Evolutionary conservation across 768 basidiomycete species (phyloP).

Genomic region (Rhodotorula babjevae): DNA sequence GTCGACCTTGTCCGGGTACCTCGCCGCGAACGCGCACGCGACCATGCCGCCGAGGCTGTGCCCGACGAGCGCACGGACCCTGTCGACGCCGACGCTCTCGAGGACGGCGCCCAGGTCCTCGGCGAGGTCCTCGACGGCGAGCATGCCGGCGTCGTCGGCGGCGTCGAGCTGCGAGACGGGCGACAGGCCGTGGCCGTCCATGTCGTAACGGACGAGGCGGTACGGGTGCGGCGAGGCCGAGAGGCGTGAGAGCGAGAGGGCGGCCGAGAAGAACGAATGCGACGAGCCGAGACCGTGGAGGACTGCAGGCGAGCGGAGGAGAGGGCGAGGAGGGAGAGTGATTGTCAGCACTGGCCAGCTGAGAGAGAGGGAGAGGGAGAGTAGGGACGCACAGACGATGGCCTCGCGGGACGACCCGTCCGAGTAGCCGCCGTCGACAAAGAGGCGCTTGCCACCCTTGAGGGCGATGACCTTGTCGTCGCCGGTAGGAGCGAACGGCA

Average conservation of each 20-base stretch:
- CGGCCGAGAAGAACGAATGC: constrained; percentile 21
- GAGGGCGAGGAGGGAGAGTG: background rate
- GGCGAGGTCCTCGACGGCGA: constrained; percentile 16
- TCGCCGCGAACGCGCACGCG: constrained; percentile 18
- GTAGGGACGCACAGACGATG: constrained; percentile 13
- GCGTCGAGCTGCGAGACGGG: constrained; percentile 10
- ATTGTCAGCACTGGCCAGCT: background rate
- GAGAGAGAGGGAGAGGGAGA: background rate
- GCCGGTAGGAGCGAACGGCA: background rate
- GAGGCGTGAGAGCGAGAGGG: constrained; percentile 2
- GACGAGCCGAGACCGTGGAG: constrained; percentile 33
- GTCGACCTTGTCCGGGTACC: constrained; percentile 15
- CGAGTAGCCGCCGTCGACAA: constrained; percentile 5
- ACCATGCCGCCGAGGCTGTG: constrained; percentile 33
- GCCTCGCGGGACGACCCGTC: constrained; percentile 1
- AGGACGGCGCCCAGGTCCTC: constrained; percentile 24
- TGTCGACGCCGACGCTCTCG: background rate
- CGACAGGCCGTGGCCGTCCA: constrained; percentile 26
- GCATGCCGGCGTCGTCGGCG: background rate
- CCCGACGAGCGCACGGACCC: constrained; percentile 22
- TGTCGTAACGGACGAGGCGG: constrained; percentile 31
- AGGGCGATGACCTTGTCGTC: constrained; percentile 11
- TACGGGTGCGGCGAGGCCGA: background rate
- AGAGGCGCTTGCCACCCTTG: constrained; percentile 20
- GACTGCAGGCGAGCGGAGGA: constrained; percentile 7